Evolutionary conservation across 2,329 filamentous ascomycete genomes (phyloP), one percentile per base, ranked within the genome.

Genomic region (Botrytis sinoallii): DNA sequence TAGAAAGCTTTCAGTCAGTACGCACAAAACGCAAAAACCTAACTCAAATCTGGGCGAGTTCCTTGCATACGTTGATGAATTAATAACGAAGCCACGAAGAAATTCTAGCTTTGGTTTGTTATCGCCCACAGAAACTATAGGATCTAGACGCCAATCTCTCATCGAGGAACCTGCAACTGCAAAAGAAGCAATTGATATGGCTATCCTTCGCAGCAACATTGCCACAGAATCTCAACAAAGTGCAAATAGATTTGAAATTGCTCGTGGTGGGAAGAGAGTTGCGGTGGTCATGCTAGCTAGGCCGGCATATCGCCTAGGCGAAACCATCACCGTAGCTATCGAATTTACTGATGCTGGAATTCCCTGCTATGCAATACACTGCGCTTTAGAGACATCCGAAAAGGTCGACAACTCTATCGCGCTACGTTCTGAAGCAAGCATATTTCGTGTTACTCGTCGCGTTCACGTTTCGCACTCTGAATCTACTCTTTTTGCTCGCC

Each of bases 191-290:
- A 97, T 99, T 79, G 93, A 98, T 80, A 87, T 97, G 75, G 93
- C 96, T 20, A 97, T 98, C 74, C 86, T 98, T 71, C 91, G 93
- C 76, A 94, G 93, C 80, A 94, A 94, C 77, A 84, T 91, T 77
- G 87, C 89, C 0, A 85, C 86, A 3, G 87, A 89, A 63, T 88
- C 89, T n/a, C 90, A 91, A 52, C 91, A 94, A 78, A 95, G 93
- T 80, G 89, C 92, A n/a, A 98, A 97, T 79, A 91, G 94, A 57
- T 99, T 98, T 81, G 95, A 97, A 81, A 98, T 99, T 81, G 92
- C 95, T 20, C 92, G 95, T 22, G 95, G 94, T 79, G 95, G 95
- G n/a, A 91, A 91, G 73, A 91, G 91, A n/a, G 95, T 99, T 20
- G 95, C 93, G 4, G 93, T 97, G 9, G 89, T 99, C 72, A 94